Percentiles rank a stretch among this genome's conserved stretches.
phyloP scores from a whole-genome alignment of 768 basidiomycete genomes.

The Pleurotus cornucopiae region DNA sequence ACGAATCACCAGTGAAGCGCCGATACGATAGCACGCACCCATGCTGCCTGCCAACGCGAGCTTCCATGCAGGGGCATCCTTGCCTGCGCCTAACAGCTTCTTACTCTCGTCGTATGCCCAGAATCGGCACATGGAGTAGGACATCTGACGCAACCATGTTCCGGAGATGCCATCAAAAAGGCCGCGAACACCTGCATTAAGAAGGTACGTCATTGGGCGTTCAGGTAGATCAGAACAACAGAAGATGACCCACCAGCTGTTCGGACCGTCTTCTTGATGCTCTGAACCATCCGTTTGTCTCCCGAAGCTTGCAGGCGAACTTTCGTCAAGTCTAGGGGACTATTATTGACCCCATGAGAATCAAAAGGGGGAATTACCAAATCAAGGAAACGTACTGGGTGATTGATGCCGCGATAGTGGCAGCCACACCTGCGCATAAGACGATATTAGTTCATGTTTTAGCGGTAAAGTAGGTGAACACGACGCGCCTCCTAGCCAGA shows the following conservation, averaged over 20 bases:
- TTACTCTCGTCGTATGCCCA: slow-evolving; percentile 93
- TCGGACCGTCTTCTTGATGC: slow-evolving; percentile 75
- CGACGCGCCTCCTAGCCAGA: slow-evolving; percentile 72
- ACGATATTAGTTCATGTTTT: not conserved
- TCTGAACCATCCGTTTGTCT: slow-evolving; percentile 86
- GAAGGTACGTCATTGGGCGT: slow-evolving; percentile 24
- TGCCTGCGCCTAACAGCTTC: slow-evolving; percentile 67
- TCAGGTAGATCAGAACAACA: slow-evolving; percentile 9
- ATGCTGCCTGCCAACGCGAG: slow-evolving; percentile 79
- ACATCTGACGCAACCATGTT: slow-evolving; percentile 91
- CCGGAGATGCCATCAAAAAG: slow-evolving; percentile 85
- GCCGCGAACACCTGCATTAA: slow-evolving; percentile 52
- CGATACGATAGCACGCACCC: slow-evolving; percentile 46
- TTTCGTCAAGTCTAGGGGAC: slow-evolving; percentile 87
- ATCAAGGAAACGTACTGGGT: slow-evolving; percentile 59
- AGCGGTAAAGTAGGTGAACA: slow-evolving; percentile 8
- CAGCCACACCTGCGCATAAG: slow-evolving; percentile 55
- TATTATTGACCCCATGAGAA: slow-evolving; percentile 18
- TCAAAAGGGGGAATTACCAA: not conserved
- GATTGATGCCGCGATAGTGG: slow-evolving; percentile 84
- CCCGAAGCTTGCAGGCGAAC: slow-evolving; percentile 89
- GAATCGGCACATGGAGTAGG: slow-evolving; percentile 88
- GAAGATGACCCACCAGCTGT: slow-evolving; percentile 56
- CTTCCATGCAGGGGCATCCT: slow-evolving; percentile 75
- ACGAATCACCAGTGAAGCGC: too few species aligned